phyloP scores from a whole-genome alignment of 129 eudicot genomes.

The Helianthus tuberosus region DNA sequence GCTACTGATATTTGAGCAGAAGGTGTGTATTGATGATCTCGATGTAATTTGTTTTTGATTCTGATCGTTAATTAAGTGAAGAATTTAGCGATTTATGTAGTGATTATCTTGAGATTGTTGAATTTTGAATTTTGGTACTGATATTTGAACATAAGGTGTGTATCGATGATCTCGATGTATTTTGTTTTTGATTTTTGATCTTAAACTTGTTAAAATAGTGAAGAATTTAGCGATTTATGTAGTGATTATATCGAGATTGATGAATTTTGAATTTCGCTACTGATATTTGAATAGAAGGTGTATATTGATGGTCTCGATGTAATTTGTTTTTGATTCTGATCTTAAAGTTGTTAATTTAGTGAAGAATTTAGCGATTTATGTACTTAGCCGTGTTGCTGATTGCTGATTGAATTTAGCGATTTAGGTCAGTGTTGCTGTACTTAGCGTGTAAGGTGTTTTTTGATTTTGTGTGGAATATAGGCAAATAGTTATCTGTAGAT shows the following conservation, averaged over 20 bases:
- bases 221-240: not conserved
- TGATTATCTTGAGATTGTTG: not conserved
- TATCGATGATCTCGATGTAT: not conserved
- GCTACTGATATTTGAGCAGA: not conserved
- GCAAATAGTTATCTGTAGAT: no score
- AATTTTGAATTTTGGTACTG: not conserved
- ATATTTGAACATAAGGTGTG: constrained; percentile 15
- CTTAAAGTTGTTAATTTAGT: not conserved
- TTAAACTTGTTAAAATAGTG: not conserved
- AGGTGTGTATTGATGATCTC: constrained; percentile 15
- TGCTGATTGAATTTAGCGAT: no score
- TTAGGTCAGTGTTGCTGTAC: no score
- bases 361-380: not conserved
- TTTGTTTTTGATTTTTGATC: not conserved
- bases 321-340: not conserved
- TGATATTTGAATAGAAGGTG: constrained; percentile 14
- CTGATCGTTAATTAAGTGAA: not conserved
- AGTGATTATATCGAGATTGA: not conserved
- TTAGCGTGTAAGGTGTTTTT: constrained; percentile 13
- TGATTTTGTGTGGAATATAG: not conserved
- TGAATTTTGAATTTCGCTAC: not conserved
- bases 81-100: constrained; percentile 1
- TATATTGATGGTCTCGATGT: not conserved
- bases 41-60: not conserved
- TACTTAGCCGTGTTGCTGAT: not conserved